phyloP scores from a whole-genome alignment of 148 eudicot species.

The Salicornia ramosissima region DNA sequence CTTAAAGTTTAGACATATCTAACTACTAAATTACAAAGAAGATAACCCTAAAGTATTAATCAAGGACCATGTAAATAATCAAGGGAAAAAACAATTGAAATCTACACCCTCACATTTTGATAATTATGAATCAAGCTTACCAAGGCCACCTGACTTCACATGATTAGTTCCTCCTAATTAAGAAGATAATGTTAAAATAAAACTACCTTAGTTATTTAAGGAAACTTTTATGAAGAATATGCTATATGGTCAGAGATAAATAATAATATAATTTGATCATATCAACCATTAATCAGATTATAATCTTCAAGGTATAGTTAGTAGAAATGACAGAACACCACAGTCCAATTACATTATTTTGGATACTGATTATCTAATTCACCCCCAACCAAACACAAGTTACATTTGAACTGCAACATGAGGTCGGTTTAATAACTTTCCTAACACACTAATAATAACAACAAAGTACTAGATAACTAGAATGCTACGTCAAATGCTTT shows the following conservation, averaged over 20 bases:
- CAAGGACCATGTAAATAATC: neutral
- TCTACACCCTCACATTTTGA: constrained; percentile 1
- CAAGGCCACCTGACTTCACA: neutral
- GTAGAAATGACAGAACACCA: neutral
- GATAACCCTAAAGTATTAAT: constrained; percentile 12
- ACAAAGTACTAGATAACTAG: no score
- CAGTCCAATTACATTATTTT: no score
- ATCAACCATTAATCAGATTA: neutral
- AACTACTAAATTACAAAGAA: no score
- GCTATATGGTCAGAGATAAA: neutral
- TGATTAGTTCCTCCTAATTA: neutral
- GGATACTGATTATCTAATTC: neutral
- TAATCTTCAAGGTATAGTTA: neutral
- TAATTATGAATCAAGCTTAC: neutral
- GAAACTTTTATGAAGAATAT: neutral
- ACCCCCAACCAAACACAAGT: no score
- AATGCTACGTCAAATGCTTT: no score
- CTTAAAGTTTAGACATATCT: no score
- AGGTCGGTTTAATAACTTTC: neutral
- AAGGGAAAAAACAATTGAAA: constrained; percentile 1
- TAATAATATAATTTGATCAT: neutral
- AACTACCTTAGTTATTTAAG: no score
- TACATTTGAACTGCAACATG: no score
- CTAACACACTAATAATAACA: neutral
- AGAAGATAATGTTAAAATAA: constrained; percentile 8